Conservation (phyloP, 1,284 basidiomycete genomes). For the Ceratobasidium sp. region DNA sequence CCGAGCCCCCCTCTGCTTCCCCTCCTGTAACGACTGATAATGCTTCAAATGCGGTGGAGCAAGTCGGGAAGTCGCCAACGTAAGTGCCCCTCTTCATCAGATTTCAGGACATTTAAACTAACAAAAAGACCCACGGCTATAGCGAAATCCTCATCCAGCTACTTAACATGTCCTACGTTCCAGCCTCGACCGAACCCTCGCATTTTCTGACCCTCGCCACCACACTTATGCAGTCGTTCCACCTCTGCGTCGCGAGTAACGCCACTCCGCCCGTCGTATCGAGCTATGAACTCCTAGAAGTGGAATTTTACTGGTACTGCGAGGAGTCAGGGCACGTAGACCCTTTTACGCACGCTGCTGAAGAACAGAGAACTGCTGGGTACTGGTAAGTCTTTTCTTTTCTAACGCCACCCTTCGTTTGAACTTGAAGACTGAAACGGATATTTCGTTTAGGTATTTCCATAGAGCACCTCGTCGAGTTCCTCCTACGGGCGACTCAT, state of each 20-base stretch:
- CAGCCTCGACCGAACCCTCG: slow-evolving; percentile 45
- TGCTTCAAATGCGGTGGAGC: too few species aligned
- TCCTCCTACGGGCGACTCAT: slow-evolving; percentile 51
- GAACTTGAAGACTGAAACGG: slow-evolving; percentile 29
- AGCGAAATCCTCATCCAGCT: not conserved
- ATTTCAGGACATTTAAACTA: too few species aligned
- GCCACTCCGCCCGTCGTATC: slow-evolving; percentile 52
- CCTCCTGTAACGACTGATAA: too few species aligned
- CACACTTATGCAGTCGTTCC: slow-evolving; percentile 64
- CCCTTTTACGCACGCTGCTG: slow-evolving; percentile 77
- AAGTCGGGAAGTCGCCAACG: too few species aligned
- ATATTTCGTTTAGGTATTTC: slow-evolving; percentile 72
- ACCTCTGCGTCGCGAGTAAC: slow-evolving; percentile 60
- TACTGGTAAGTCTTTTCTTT: slow-evolving; percentile 71
- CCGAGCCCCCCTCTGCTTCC: too few species aligned
- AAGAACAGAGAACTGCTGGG: slow-evolving; percentile 73
- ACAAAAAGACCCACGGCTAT: too few species aligned
- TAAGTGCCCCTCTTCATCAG: too few species aligned
- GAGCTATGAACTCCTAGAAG: slow-evolving; percentile 72
- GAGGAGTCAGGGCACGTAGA: slow-evolving; percentile 68
- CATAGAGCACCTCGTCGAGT: slow-evolving; percentile 71
- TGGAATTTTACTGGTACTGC: slow-evolving; percentile 78
- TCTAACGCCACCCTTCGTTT: too few species aligned
- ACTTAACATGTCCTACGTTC: slow-evolving; percentile 20
- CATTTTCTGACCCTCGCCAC: slow-evolving; percentile 68